Conservation (phyloP, 106 monocot genomes). For the Dactylorhiza incarnata region DNA sequence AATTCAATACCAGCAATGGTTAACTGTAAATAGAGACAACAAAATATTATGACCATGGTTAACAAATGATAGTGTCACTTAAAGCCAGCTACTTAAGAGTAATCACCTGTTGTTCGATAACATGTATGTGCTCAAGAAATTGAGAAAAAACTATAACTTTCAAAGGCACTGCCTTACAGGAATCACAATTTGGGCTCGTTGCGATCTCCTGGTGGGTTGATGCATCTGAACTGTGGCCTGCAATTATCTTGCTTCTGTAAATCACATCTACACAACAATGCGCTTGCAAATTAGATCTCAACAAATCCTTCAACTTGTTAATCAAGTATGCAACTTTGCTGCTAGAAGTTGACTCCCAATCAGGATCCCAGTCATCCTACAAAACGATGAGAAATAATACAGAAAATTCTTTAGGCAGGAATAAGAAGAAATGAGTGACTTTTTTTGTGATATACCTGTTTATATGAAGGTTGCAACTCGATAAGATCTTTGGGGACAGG, state of each 20-base stretch:
- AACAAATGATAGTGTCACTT: neutral
- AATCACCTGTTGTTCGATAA: conserved; percentile 87
- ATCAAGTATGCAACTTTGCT: conserved; percentile 92
- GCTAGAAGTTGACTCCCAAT: conserved; percentile 94
- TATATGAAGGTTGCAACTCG: conserved; percentile 95
- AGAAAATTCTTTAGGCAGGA: neutral
- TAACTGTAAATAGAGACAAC: conserved; percentile 34
- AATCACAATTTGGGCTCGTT: conserved; percentile 6
- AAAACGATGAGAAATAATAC: conserved; percentile 5
- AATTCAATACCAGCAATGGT: conserved; percentile 78
- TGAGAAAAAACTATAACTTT: conserved; percentile 98
- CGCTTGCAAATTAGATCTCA: conserved; percentile 37
- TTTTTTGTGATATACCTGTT: conserved; percentile 38
- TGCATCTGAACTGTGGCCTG: neutral
- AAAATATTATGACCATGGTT: neutral
- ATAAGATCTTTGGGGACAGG: conserved; percentile 96
- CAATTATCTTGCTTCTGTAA: conserved; percentile 3
- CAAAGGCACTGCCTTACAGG: conserved; percentile 26
- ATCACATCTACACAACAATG: conserved; percentile 17
- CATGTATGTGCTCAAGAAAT: conserved; percentile 97
- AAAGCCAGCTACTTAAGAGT: neutral
- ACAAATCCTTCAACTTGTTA: conserved; percentile 54
- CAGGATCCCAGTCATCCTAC: conserved; percentile 94
- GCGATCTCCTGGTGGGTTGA: neutral
- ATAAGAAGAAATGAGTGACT: neutral